Evolutionary conservation across 768 basidiomycete genomes (phyloP).

Genomic region (Termitomyces sp.): DNA sequence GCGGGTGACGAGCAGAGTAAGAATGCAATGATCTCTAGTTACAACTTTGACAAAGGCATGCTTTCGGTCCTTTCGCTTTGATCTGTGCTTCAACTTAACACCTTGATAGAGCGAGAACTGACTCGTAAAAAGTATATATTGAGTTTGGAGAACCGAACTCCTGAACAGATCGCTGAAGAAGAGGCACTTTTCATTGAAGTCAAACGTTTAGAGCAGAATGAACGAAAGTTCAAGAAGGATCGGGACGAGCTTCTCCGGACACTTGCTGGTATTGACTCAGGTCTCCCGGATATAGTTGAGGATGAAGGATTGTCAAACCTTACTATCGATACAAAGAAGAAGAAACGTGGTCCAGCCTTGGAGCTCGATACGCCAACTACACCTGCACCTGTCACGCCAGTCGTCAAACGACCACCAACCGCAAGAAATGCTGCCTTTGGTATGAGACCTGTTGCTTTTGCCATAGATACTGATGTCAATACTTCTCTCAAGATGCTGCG

Average conservation of each 20-base stretch:
- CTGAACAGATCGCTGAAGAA: conserved; percentile 89
- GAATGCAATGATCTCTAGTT: conserved; percentile 59
- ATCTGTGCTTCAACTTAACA: not conserved
- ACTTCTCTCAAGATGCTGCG: conserved; percentile 42
- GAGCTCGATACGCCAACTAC: conserved; percentile 48
- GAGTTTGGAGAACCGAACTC: conserved; percentile 84
- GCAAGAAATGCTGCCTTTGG: conserved; percentile 59
- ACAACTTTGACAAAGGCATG: conserved; percentile 85
- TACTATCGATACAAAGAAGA: conserved; percentile 50
- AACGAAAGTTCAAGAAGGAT: conserved; percentile 82
- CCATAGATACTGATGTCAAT: conserved; percentile 9
- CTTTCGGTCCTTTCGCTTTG: not conserved
- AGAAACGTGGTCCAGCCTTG: conserved; percentile 42
- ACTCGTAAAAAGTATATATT: conserved; percentile 84
- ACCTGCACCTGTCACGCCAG: conserved; percentile 30
- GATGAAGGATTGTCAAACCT: conserved; percentile 55
- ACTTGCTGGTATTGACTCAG: conserved; percentile 82
- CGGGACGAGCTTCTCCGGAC: conserved; percentile 83
- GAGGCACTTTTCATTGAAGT: conserved; percentile 91
- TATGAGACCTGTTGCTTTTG: conserved; percentile 18
- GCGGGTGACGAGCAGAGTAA: conserved; percentile 74
- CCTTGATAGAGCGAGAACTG: conserved; percentile 67
- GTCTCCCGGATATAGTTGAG: conserved; percentile 67
- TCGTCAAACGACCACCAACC: conserved; percentile 37
- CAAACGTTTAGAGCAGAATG: conserved; percentile 92